Conservation (phyloP, 2,329 filamentous ascomycete genomes). For the Blastomyces percursus region DNA sequence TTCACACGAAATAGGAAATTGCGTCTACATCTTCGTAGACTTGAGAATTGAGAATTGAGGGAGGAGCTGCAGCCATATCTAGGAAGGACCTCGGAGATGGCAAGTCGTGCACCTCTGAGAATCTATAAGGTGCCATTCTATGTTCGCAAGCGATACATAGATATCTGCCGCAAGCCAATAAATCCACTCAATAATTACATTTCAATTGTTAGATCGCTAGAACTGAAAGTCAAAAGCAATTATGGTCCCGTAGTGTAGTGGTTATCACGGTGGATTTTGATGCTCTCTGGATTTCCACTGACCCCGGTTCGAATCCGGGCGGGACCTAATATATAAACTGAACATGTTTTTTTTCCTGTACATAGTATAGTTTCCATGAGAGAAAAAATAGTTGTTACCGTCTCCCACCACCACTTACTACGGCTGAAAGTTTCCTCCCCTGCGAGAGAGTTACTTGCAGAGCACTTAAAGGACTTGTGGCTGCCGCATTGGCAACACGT, state of each 20-base stretch:
- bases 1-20: neutral
- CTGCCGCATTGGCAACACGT: too few relatives aligned
- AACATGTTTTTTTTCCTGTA: neutral
- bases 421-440: too few relatives aligned
- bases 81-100: neutral
- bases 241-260: constrained; percentile 3
- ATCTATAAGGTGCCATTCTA: too few relatives aligned
- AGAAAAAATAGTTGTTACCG: too few relatives aligned
- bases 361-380: too few relatives aligned
- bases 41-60: neutral
- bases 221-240: neutral
- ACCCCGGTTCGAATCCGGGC: constrained; percentile 4
- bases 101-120: neutral
- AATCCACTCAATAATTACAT: neutral
- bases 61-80: neutral
- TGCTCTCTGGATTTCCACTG: neutral
- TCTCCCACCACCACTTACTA: too few relatives aligned
- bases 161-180: too few relatives aligned
- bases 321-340: neutral
- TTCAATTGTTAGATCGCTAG: neutral
- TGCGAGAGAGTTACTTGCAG: too few relatives aligned
- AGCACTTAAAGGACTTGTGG: too few relatives aligned
- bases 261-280: constrained; percentile 4
- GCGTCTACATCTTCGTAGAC: neutral
- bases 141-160: too few relatives aligned